Evolutionary conservation across 208 protist species (phyloP), one percentile per base, ranked within the genome.

Genomic region (Trypanosoma vivax): DNA sequence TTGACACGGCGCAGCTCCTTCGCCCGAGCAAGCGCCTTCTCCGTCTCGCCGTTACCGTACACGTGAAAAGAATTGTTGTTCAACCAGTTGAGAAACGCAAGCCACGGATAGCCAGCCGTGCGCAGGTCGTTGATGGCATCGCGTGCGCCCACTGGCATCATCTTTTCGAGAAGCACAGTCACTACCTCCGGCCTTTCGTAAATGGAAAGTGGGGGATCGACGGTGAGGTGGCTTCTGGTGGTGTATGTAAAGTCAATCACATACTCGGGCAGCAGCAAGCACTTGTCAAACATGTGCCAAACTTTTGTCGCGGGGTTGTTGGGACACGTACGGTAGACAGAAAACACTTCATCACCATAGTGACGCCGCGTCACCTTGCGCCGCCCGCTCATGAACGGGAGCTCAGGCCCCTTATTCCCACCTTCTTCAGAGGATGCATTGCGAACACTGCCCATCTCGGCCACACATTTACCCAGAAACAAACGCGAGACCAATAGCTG

Each of bases 281-380:
- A 56, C 45, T 83, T 72, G 40, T 94, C 87, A 49, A 95, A 88
- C 60, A 79, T 76, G 65, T 92, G 84, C 88, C 90, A 96, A 53
- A 88, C 76, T 35, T 63, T 61, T 35, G 58, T 49, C 13, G 54
- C 38, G 9, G 60, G 7, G 37, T 75, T 68, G 18, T 70, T 45
- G 5, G 78, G 61, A 6, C 67, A 43, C 21, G 57, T 29, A 6
- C 86, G 73, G 60, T 90, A 93, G 19, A 87, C 79, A 25, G 83
- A 85, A 47, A 74, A 78, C 28, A 86, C 76, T 40, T 75, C 75
- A 0, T 60, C 42, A 10, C 61, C 41, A 57, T 89, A 92, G 39
- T 89, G 76, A 2, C 50, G 52, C 41, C 49, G 43, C 34, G 88
- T 66, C 0, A 66, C 53, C 1, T 60, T 52, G 19, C 68, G 70